A percentile compares a stretch with the other conserved stretches of the same genome.
Evolutionary conservation across 768 basidiomycete genomes (phyloP).

Genomic region (Lactarius trivialis): DNA sequence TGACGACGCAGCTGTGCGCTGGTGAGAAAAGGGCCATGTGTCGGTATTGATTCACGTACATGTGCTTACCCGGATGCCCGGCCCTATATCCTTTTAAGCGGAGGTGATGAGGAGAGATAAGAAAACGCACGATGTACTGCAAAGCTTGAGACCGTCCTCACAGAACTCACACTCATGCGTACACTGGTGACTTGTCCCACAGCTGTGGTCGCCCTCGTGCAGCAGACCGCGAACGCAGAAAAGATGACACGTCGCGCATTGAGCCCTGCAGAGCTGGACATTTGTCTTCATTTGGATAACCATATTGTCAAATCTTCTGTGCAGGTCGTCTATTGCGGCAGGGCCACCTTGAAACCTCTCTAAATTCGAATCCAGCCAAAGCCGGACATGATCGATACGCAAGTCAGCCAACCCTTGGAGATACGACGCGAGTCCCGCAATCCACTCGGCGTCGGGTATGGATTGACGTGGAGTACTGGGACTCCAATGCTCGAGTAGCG

Average conservation of each 20-base stretch:
- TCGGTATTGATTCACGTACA: slow-evolving; percentile 33
- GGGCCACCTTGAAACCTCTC: slow-evolving; percentile 38
- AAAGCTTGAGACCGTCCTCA: slow-evolving; percentile 32
- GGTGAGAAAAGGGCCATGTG: slow-evolving; percentile 23
- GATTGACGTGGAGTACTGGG: slow-evolving; percentile 30
- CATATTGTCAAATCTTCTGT: slow-evolving; percentile 36
- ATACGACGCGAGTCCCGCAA: slow-evolving; percentile 32
- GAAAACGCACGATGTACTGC: slow-evolving; percentile 42
- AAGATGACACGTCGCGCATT: slow-evolving; percentile 43
- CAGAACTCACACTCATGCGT: slow-evolving; percentile 38
- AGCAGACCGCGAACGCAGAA: slow-evolving; percentile 39
- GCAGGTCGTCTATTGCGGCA: slow-evolving; percentile 40
- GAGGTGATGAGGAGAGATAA: not conserved
- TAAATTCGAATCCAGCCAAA: slow-evolving; percentile 47
- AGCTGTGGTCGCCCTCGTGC: slow-evolving; percentile 43
- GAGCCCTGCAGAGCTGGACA: slow-evolving; percentile 43
- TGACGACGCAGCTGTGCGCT: slow-evolving; percentile 51
- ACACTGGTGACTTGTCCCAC: slow-evolving; percentile 45
- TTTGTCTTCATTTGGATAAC: slow-evolving; percentile 40
- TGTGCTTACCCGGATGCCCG: slow-evolving; percentile 48
- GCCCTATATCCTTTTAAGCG: slow-evolving; percentile 33
- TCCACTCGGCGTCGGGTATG: slow-evolving; percentile 38
- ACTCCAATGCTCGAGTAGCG: slow-evolving; percentile 29
- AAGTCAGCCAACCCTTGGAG: slow-evolving; percentile 36
- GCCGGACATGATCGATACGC: slow-evolving; percentile 42